phyloP scores from a whole-genome alignment of 169 alveolate species.

The Eimeria maxima region DNA sequence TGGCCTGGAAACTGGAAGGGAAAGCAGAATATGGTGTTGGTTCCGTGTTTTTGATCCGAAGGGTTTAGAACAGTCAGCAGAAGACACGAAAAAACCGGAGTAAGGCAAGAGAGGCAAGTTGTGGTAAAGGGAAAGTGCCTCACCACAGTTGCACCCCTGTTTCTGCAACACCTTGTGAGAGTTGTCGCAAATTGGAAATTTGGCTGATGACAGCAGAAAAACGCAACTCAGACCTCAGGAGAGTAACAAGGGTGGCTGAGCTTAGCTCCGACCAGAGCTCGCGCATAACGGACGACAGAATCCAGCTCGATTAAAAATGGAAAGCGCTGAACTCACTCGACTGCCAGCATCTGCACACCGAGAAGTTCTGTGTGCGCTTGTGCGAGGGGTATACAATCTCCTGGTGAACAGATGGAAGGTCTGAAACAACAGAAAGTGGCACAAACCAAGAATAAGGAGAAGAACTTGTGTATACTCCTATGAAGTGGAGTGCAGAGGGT shows the following conservation, averaged over 20 bases:
- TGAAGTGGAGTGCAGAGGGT: neutral
- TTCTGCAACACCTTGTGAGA: conserved; percentile 90
- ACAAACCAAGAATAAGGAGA: neutral
- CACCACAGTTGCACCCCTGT: conserved; percentile 90
- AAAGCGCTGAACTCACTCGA: conserved; percentile 74
- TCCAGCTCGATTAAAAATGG: neutral
- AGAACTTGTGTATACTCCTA: neutral
- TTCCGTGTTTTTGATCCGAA: neutral
- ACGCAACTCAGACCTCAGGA: neutral
- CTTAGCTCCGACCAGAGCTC: too few species aligned
- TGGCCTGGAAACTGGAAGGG: neutral
- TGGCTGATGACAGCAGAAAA: conserved; percentile 74
- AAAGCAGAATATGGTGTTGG: neutral
- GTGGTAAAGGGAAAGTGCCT: neutral
- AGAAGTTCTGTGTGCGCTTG: conserved; percentile 84
- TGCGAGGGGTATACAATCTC: conserved; percentile 83
- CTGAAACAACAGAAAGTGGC: neutral
- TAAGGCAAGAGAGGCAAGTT: neutral
- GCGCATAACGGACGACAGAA: neutral
- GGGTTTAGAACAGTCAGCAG: neutral
- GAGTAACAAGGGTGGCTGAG: neutral
- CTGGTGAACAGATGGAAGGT: conserved; percentile 82
- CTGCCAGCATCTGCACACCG: conserved; percentile 92
- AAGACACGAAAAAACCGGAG: neutral
- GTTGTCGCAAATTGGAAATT: conserved; percentile 92